These are phyloP conservation scores for Malassezia vespertilionis DNA, from an alignment of 1,284 basidiomycete genomes.

Conservation along the genomic window DNA sequence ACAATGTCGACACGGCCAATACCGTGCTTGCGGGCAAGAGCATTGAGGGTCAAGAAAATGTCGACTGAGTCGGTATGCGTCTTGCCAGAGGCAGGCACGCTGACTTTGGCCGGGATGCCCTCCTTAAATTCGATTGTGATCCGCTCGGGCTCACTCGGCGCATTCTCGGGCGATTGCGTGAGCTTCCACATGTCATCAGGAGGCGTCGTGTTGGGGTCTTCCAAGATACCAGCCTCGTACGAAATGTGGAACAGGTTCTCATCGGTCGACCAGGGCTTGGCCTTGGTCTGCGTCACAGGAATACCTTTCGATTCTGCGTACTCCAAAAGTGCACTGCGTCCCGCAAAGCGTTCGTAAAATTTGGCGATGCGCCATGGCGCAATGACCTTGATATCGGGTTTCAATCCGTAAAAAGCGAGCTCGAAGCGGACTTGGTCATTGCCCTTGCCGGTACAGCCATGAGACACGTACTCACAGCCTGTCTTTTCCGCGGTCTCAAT, in stretches of 20 bases:
- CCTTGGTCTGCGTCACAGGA: slow-evolving; percentile 84
- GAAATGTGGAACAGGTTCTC: slow-evolving; percentile 99
- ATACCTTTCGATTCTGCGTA: slow-evolving; percentile 82
- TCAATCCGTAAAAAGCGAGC: slow-evolving; percentile 95
- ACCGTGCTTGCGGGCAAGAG: slow-evolving; percentile 84
- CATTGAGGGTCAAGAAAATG: slow-evolving; percentile 83
- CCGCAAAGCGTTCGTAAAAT: slow-evolving; percentile 95
- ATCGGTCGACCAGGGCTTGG: slow-evolving; percentile 93
- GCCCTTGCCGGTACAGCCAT: slow-evolving; percentile 98
- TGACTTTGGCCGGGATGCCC: slow-evolving; percentile 57
- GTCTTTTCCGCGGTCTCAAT: slow-evolving; percentile 81
- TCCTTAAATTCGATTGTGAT: slow-evolving; percentile 60
- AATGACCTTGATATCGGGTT: slow-evolving; percentile 96
- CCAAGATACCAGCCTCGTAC: slow-evolving; percentile 96
- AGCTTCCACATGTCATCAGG: slow-evolving; percentile 99
- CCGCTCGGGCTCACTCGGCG: slow-evolving; percentile 68
- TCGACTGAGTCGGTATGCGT: slow-evolving; percentile 75
- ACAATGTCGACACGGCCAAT: slow-evolving; percentile 96
- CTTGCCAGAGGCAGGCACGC: slow-evolving; percentile 32
- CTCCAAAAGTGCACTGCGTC: slow-evolving; percentile 78
- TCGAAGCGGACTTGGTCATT: slow-evolving; percentile 99
- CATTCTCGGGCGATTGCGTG: slow-evolving; percentile 69
- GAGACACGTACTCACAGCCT: slow-evolving; percentile 63
- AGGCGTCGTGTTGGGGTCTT: slow-evolving; percentile 89
- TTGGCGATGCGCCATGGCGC: slow-evolving; percentile 94